Conservation (phyloP, 306 rosid species). For the Trifolium repens region DNA sequence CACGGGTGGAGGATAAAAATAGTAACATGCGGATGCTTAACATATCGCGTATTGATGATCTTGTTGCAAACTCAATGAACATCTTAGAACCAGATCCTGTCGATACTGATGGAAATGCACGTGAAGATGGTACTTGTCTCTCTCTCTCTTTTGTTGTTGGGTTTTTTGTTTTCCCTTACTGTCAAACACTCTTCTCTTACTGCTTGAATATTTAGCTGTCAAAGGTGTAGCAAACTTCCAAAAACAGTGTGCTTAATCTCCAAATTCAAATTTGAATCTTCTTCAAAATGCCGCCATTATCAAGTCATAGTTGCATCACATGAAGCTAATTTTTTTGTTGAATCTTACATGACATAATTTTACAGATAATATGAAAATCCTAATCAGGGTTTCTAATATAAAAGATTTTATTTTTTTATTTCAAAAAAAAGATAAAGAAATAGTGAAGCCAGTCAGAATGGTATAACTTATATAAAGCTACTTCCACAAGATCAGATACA, state of each 20-base stretch:
- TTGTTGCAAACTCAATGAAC: slow-evolving; percentile 86
- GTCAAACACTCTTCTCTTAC: neutral
- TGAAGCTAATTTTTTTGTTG: slow-evolving; percentile 28
- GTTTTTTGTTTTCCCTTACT: neutral
- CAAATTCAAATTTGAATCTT: slow-evolving; percentile 19
- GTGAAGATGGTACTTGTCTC: slow-evolving; percentile 73
- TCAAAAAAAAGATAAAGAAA: neutral
- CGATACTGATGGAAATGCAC: slow-evolving; percentile 80
- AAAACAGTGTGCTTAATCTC: slow-evolving; percentile 1
- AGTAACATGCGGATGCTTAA: slow-evolving; percentile 89
- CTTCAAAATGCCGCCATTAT: slow-evolving; percentile 13
- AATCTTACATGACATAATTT: slow-evolving; percentile 6
- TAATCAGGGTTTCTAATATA: neutral
- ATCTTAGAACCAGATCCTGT: slow-evolving; percentile 84
- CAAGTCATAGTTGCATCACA: slow-evolving; percentile 3
- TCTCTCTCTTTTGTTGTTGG: neutral
- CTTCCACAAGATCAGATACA: slow-evolving; percentile 6
- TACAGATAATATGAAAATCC: neutral
- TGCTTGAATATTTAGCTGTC: slow-evolving; percentile 19
- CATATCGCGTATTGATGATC: slow-evolving; percentile 78
- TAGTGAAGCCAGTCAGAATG: slow-evolving; percentile 14
- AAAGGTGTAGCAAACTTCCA: slow-evolving; percentile 6
- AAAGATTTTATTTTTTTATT: neutral
- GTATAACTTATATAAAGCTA: slow-evolving; percentile 21
- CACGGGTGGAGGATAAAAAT: slow-evolving; percentile 94